These are phyloP conservation scores for Citrus sp. DNA, from an alignment of 345 rosid genomes.

Conservation along the genomic window DNA sequence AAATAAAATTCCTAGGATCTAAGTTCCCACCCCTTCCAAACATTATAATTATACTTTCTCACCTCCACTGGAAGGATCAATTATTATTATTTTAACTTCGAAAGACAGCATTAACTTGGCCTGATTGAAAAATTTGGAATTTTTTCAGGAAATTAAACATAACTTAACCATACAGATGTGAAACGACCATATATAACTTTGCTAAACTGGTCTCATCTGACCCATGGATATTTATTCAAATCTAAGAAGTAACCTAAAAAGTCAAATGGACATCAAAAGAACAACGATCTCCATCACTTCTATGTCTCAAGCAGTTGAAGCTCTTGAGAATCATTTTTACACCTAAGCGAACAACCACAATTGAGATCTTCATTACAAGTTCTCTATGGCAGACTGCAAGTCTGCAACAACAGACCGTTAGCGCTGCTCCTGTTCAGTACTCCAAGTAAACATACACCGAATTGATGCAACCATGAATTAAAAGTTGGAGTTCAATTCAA, in stretches of 20 bases:
- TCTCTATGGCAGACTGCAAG: background rate
- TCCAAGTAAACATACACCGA: background rate
- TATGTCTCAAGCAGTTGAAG: background rate
- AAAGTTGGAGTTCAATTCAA: background rate
- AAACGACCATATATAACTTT: background rate
- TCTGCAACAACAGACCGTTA: background rate
- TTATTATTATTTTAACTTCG: background rate
- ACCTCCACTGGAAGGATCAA: background rate
- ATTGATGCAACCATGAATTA: slow-evolving; percentile 11
- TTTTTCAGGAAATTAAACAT: background rate
- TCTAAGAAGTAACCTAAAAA: background rate
- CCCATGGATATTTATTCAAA: background rate
- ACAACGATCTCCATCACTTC: background rate
- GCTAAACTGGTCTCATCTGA: background rate
- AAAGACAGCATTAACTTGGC: background rate
- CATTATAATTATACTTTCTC: background rate
- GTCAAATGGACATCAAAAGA: background rate
- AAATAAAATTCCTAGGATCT: background rate
- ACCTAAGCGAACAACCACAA: background rate
- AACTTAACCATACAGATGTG: background rate
- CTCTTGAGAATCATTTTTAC: background rate
- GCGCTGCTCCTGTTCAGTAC: background rate
- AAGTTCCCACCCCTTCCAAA: background rate
- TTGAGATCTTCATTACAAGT: background rate
- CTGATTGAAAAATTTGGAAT: background rate